Conservation (phyloP, 1,284 basidiomycete species). For the Sporisorium sorghi region DNA sequence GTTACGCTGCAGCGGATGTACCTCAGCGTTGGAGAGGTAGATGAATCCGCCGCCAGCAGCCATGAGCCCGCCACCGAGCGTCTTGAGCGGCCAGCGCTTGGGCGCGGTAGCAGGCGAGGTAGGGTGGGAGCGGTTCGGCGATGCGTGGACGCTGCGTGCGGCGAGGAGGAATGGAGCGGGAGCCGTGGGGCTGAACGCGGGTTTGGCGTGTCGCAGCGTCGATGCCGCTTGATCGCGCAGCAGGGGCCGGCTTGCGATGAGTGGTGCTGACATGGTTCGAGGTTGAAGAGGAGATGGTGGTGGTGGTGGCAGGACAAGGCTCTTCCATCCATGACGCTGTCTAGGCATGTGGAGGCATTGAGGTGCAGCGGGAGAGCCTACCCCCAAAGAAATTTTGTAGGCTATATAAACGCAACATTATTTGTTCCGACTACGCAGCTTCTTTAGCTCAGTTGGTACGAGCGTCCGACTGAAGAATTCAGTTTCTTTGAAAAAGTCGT, state of each 20-base stretch:
- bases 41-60: conserved; percentile 31
- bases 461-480: conserved; percentile 59
- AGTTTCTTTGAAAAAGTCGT: too few relatives aligned
- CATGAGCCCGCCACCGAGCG: conserved; percentile 31
- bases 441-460: conserved; percentile 60
- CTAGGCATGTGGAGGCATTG: conserved; percentile 12
- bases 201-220: conserved; percentile 1
- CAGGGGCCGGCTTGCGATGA: conserved; percentile 10
- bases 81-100: conserved; percentile 26
- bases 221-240: conserved; percentile 12
- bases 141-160: conserved; percentile 16
- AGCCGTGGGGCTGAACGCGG: not conserved
- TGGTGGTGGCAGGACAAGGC: too few relatives aligned
- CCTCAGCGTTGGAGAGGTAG: not conserved
- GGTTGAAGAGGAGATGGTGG: not conserved
- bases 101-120: not conserved
- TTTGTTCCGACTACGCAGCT: too few relatives aligned
- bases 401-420: too few relatives aligned
- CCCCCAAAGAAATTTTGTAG: not conserved
- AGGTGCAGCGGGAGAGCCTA: not conserved
- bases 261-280: conserved; percentile 16
- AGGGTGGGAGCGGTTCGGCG: not conserved
- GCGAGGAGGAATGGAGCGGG: not conserved
- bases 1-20: not conserved
- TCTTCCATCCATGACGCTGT: not conserved